These are phyloP conservation scores for Scytalidium lignicola DNA, from an alignment of 2,329 filamentous ascomycete species.

Conservation along the genomic window DNA sequence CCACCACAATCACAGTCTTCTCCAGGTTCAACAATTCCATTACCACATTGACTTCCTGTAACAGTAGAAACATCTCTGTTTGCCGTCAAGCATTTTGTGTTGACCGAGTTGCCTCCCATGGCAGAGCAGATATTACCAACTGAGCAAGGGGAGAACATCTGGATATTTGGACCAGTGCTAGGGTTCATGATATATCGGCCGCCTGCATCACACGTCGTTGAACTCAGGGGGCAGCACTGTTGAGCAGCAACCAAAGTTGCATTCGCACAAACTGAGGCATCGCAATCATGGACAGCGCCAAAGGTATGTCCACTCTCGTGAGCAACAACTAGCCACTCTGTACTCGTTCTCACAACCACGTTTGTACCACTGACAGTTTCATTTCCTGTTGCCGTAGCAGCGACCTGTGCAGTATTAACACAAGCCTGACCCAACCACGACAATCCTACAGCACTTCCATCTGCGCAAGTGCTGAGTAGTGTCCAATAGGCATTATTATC, in stretches of 20 bases:
- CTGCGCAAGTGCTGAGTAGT: constrained; percentile 65
- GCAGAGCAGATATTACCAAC: constrained; percentile 93
- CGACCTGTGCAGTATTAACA: constrained; percentile 49
- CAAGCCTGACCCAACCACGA: constrained; percentile 93
- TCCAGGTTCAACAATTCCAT: constrained; percentile 90
- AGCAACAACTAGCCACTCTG: constrained; percentile 93
- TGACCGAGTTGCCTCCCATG: constrained; percentile 70
- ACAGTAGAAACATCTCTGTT: constrained; percentile 82
- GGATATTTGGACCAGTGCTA: constrained; percentile 68
- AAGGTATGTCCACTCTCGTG: constrained; percentile 95
- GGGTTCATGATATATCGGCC: constrained; percentile 95
- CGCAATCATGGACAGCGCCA: constrained; percentile 93
- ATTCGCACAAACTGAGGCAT: constrained; percentile 58
- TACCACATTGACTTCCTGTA: constrained; percentile 81
- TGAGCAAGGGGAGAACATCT: constrained; percentile 78
- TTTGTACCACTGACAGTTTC: constrained; percentile 83
- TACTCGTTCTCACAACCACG: constrained; percentile 76
- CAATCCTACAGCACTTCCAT: constrained; percentile 78
- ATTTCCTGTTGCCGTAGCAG: constrained; percentile 43
- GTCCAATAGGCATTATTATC: constrained; percentile 94
- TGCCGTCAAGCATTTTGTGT: constrained; percentile 71
- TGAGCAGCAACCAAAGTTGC: constrained; percentile 53
- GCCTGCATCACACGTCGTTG: constrained; percentile 64
- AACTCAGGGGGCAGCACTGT: constrained; percentile 74
- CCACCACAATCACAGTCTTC: constrained; percentile 98